Base-by-base conservation (phyloP, 495 filamentous ascomycete species). In the Penicillium macrosclerotiorum region DNA sequence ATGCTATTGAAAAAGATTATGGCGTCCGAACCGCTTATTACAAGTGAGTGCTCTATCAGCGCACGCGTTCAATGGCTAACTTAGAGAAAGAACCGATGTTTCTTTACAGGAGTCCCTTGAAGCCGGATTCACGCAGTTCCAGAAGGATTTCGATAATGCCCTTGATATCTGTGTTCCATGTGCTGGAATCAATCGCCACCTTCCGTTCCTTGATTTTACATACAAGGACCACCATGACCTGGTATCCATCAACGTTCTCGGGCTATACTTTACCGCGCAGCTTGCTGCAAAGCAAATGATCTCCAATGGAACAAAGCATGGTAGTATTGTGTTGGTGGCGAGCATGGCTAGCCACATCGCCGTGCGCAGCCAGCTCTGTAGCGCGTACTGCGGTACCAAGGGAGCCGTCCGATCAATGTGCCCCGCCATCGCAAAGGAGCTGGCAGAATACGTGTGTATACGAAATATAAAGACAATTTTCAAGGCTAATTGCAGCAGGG, bases 331-430 rank as follows among this genome's bases (percentile, higher is more conserved):
- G 11, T 45, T 75, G 14, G 69, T 77, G 4, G 69, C 72, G 3
- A 76, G 72, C 45, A 75, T 76, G 58, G 70, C 72, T 2, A 72
- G 71, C 34, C 62, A 71, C 39, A 66, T 73, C 25, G 71, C 72
- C 26, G 75, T 86, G 39, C 71, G 62, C 41, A 86, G 89, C 54
- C 79, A 94, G 13, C 62, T 91, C 30, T 93, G 90, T 71, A 87
- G 83, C 64, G 89, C 86, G 22, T 76, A 77, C 29, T 72, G 69
- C 82, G 90, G 47, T 80, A 90, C 67, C 78, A 95, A 67, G 71
- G 82, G 40, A 65, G 90, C 20, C 72, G 91, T 67, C 67, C 81
- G 2, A 69, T 80, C 51, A 68, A 88, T 58, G 51, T 74, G 54
- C 89, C 92, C 68, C 77, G 88, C 20, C 65, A 85, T 66, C 58